Evolutionary conservation across 257 asterid genomes (phyloP).

Genomic region (Prunella vulgaris): DNA sequence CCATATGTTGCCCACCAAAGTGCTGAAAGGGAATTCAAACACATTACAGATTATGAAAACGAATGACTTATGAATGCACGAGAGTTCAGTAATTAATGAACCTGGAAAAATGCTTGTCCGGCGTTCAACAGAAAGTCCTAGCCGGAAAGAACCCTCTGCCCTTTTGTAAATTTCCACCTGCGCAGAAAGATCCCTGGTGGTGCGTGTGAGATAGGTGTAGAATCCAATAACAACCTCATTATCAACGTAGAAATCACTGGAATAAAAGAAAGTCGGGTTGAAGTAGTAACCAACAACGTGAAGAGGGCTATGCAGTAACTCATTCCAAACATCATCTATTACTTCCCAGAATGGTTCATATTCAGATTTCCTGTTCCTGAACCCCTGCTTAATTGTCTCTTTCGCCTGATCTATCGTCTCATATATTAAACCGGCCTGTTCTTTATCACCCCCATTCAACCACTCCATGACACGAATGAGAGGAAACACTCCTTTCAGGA

Average conservation of each 20-base stretch:
- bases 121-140: conserved; percentile 23
- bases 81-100: background rate
- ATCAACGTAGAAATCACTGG: conserved; percentile 30
- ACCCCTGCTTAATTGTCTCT: conserved; percentile 45
- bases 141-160: conserved; percentile 21
- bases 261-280: conserved; percentile 49
- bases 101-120: conserved; percentile 39
- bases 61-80: background rate
- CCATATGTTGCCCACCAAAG: conserved; percentile 63
- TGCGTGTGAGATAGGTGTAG: conserved; percentile 29
- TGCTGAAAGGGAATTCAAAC: conserved; percentile 27
- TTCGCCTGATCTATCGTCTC: conserved; percentile 63
- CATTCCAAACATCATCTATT: conserved; percentile 58
- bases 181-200: conserved; percentile 23
- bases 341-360: conserved; percentile 47
- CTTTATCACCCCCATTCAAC: conserved; percentile 24
- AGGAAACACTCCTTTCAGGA: conserved; percentile 47
- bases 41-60: background rate
- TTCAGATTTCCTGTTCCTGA: conserved; percentile 26
- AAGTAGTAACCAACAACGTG: conserved; percentile 57
- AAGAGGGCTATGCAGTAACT: conserved; percentile 51
- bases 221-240: conserved; percentile 52
- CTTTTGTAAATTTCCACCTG: conserved; percentile 37
- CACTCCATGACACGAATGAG: conserved; percentile 37
- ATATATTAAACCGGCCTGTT: conserved; percentile 38